phyloP scores from a whole-genome alignment of 78 protist genomes.

The Dictyostelium firmibasis region DNA sequence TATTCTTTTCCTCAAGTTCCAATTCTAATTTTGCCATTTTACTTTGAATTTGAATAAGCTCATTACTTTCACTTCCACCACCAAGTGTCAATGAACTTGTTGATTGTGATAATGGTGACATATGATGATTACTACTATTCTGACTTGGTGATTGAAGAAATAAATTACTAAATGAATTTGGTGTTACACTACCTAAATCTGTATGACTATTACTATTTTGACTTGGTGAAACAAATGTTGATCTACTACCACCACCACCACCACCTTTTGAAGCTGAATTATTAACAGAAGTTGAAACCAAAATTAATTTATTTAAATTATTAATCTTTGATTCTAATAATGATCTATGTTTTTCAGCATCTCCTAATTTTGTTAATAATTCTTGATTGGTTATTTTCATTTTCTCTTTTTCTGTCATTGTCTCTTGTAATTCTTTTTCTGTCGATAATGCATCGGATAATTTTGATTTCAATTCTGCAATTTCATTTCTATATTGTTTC shows the following conservation, averaged over 20 bases:
- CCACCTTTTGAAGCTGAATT: neutral
- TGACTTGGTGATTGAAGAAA: neutral
- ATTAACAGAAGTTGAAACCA: constrained; percentile 19
- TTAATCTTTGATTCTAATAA: constrained; percentile 59
- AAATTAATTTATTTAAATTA: constrained; percentile 59
- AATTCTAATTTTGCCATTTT: constrained; percentile 31
- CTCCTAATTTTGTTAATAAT: neutral
- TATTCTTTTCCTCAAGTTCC: constrained; percentile 32
- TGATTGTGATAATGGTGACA: neutral
- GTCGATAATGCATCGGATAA: constrained; percentile 15
- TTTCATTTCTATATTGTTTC: constrained; percentile 62
- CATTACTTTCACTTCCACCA: neutral
- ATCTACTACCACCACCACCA: neutral
- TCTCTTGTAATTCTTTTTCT: neutral
- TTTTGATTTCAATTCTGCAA: constrained; percentile 62
- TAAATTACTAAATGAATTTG: neutral
- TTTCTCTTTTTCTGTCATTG: constrained; percentile 35
- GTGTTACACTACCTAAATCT: neutral
- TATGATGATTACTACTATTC: neutral
- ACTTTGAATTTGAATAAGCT: neutral
- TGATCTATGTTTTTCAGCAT: constrained; percentile 46
- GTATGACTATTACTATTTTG: neutral
- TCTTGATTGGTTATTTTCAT: constrained; percentile 6
- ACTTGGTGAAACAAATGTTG: constrained; percentile 5
- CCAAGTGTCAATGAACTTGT: neutral